Conservation (phyloP, 1,284 basidiomycete genomes). For the Fomitopsis palustris region DNA sequence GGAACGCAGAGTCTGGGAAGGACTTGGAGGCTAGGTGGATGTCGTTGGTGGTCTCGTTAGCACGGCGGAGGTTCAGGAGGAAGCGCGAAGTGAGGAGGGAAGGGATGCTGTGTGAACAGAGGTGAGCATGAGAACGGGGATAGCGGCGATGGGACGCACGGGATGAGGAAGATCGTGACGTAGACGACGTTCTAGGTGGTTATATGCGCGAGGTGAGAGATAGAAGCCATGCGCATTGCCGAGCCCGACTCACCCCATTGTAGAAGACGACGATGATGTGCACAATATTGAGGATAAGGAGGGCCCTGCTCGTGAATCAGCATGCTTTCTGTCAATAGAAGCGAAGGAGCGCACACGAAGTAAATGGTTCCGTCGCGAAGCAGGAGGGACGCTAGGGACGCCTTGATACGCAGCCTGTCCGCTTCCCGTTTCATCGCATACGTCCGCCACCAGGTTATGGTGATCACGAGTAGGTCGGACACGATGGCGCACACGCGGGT, state of each 20-base stretch:
- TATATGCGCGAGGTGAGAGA: background rate
- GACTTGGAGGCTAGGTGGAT: background rate
- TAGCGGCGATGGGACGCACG: background rate
- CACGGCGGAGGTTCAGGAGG: conserved; percentile 15
- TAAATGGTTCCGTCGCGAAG: conserved; percentile 1
- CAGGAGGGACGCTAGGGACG: background rate
- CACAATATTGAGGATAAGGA: background rate
- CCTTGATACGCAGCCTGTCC: background rate
- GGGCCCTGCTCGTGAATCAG: background rate
- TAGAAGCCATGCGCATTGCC: background rate
- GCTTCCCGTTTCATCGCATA: background rate
- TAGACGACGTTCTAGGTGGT: background rate
- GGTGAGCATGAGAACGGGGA: background rate
- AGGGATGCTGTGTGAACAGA: background rate
- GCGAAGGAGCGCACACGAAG: conserved; percentile 1
- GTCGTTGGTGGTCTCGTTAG: background rate
- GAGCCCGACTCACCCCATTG: background rate
- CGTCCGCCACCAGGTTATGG: background rate
- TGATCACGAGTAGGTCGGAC: background rate
- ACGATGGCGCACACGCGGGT: background rate
- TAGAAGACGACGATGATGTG: background rate
- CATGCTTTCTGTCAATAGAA: background rate
- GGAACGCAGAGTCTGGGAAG: background rate
- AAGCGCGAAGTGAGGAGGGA: conserved; percentile 17
- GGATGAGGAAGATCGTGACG: background rate